Percentiles rank a stretch among this genome's conserved stretches.
These are phyloP conservation scores for Boletus speciosus DNA, from an alignment of 768 basidiomycete genomes.

Conservation along the genomic window DNA sequence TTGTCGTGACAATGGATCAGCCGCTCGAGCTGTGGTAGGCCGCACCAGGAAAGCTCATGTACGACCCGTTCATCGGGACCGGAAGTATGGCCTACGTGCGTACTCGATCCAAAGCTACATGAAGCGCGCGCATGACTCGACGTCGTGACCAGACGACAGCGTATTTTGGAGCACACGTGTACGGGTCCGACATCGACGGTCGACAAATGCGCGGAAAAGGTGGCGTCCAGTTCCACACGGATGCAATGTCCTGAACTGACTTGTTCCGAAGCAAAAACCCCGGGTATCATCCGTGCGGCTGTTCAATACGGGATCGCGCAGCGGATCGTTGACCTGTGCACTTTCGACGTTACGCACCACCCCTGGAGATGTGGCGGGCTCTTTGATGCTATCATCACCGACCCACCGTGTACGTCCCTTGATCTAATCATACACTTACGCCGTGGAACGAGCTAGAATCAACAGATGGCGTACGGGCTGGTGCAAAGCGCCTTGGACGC, in stretches of 20 bases:
- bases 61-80: slow-evolving; percentile 94
- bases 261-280: slow-evolving; percentile 34
- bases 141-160: slow-evolving; percentile 61
- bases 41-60: slow-evolving; percentile 82
- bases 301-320: slow-evolving; percentile 75
- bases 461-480: slow-evolving; percentile 86
- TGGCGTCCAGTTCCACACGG: slow-evolving; percentile 19
- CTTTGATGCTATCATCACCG: slow-evolving; percentile 93
- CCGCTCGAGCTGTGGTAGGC: slow-evolving; percentile 47
- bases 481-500: slow-evolving; percentile 77
- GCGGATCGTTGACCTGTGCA: slow-evolving; percentile 78
- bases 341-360: slow-evolving; percentile 89
- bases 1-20: neutral
- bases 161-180: slow-evolving; percentile 81
- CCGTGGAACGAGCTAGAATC: neutral
- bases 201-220: slow-evolving; percentile 96
- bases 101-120: neutral
- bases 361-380: slow-evolving; percentile 87
- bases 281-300: slow-evolving; percentile 80
- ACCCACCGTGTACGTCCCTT: slow-evolving; percentile 77
- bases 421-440: neutral
- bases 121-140: neutral
- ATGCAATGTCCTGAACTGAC: neutral
- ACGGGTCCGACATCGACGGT: slow-evolving; percentile 96
- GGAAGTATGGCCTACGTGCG: slow-evolving; percentile 85